Percentiles rank a stretch among this genome's conserved stretches.
These are phyloP conservation scores for Dictyostelium purpureum DNA, from an alignment of 78 protist genomes.

Conservation along the genomic window DNA sequence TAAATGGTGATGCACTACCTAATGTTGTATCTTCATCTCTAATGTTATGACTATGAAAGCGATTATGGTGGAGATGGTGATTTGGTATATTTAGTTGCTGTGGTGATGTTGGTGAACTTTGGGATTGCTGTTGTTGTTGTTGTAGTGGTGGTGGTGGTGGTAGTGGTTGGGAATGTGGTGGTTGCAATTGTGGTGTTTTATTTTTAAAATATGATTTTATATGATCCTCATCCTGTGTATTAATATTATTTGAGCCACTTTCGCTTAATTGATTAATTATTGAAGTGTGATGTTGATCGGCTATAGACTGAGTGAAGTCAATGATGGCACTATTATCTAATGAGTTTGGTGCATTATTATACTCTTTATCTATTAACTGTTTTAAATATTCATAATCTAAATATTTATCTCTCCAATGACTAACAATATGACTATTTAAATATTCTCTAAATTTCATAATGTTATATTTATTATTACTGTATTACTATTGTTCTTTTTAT, in stretches of 20 bases:
- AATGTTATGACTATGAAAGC: background rate
- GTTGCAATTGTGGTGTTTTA: background rate
- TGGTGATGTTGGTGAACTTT: background rate
- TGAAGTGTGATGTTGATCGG: background rate
- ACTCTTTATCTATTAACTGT: background rate
- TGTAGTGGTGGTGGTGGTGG: background rate
- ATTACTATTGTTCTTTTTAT: background rate
- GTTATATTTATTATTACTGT: no score
- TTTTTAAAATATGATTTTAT: background rate
- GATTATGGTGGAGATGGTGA: background rate
- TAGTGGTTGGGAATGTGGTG: background rate
- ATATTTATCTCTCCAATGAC: conserved; percentile 70
- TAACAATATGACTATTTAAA: background rate
- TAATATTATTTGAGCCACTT: background rate
- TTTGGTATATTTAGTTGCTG: background rate
- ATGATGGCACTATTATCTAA: background rate
- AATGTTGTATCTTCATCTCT: background rate
- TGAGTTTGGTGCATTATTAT: conserved; percentile 5
- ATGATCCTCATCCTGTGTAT: background rate
- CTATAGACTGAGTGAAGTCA: background rate
- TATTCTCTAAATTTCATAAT: background rate
- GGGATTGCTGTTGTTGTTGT: background rate
- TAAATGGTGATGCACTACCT: background rate
- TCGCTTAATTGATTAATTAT: background rate
- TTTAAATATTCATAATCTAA: conserved; percentile 69